Evolutionary conservation across 768 basidiomycete species (phyloP).

Genomic region (Phlegmacium glaucopus): DNA sequence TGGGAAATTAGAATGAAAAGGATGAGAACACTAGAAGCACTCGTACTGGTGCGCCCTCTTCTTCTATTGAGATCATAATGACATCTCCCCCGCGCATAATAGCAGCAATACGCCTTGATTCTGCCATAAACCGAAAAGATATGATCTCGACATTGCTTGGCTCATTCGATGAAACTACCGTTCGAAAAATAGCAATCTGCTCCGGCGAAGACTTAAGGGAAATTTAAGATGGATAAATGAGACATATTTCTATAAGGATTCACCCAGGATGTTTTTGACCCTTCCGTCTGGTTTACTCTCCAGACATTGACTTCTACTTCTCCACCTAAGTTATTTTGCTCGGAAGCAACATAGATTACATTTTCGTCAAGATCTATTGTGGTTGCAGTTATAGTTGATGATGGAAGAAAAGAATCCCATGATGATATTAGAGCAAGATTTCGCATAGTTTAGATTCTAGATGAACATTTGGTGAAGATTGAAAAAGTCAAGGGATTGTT

Average conservation of each 20-base stretch:
- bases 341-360: conserved; percentile 55
- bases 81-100: conserved; percentile 84
- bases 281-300: conserved; percentile 31
- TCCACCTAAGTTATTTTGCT: conserved; percentile 40
- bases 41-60: conserved; percentile 44
- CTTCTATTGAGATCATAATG: conserved; percentile 56
- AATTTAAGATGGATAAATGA: background rate
- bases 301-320: conserved; percentile 60
- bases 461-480: too few species aligned
- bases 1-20: conserved; percentile 15
- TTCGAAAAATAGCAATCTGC: conserved; percentile 35
- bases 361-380: conserved; percentile 66
- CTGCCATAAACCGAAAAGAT: conserved; percentile 67
- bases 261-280: conserved; percentile 16
- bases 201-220: conserved; percentile 18
- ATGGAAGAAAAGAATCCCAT: conserved; percentile 13
- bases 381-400: conserved; percentile 38
- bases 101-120: conserved; percentile 61
- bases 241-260: background rate
- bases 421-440: conserved; percentile 48
- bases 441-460: conserved; percentile 37
- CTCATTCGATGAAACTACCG: conserved; percentile 25
- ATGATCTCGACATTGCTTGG: conserved; percentile 43
- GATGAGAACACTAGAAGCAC: background rate
- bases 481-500: too few species aligned